Conservation (phyloP, 352 stramenopile genomes). For the Pythium apleroticum region DNA sequence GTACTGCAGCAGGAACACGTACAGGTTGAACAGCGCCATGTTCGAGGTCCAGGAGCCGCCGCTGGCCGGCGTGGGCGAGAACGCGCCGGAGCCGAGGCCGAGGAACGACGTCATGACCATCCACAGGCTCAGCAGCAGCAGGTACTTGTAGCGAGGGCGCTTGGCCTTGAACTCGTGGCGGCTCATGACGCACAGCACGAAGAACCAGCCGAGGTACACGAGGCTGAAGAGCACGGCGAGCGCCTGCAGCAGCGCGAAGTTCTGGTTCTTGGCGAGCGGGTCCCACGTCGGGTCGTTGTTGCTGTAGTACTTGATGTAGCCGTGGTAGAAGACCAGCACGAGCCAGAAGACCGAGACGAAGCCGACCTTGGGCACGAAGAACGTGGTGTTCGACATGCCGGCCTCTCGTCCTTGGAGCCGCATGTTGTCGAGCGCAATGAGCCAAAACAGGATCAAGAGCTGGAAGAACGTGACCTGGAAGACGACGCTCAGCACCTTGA, state of each 20-base stretch:
- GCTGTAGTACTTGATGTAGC: constrained; percentile 62
- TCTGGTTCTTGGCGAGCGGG: constrained; percentile 38
- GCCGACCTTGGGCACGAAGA: constrained; percentile 52
- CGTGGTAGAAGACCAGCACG: constrained; percentile 50
- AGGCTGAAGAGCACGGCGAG: constrained; percentile 43
- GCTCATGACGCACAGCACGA: constrained; percentile 37
- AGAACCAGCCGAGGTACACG: constrained; percentile 53
- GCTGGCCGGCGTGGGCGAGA: constrained; percentile 46
- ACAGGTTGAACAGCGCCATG: constrained; percentile 59
- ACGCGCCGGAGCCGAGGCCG: constrained; percentile 38
- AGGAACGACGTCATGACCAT: constrained; percentile 53
- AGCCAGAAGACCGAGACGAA: constrained; percentile 58
- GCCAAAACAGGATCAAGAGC: constrained; percentile 57
- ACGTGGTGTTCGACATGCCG: constrained; percentile 51
- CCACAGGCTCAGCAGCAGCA: constrained; percentile 43
- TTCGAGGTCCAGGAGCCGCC: constrained; percentile 52
- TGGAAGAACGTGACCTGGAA: constrained; percentile 68
- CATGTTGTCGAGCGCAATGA: constrained; percentile 58
- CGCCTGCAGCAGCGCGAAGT: constrained; percentile 37
- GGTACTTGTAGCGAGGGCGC: constrained; percentile 49
- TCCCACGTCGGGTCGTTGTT: constrained; percentile 59
- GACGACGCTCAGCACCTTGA: constrained; percentile 46
- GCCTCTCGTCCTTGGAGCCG: constrained; percentile 47
- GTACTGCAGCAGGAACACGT: constrained; percentile 57
- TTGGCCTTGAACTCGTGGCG: constrained; percentile 44